These are phyloP conservation scores for Erodium texanum DNA, from an alignment of 441 rosid genomes.

Conservation along the genomic window DNA sequence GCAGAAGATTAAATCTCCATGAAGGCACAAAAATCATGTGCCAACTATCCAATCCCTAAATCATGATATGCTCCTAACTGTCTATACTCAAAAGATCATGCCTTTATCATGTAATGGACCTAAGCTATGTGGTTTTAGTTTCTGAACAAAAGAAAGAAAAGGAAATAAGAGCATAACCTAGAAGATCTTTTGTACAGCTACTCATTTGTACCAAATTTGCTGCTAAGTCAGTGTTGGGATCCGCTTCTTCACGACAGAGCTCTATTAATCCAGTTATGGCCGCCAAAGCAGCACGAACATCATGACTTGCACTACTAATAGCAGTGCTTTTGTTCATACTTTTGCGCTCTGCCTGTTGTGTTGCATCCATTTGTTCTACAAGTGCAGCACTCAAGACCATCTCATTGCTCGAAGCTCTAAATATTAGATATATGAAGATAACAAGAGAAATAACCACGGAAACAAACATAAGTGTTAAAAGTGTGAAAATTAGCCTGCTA, in stretches of 20 bases:
- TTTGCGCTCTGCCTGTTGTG: conserved; percentile 55
- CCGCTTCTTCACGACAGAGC: conserved; percentile 24
- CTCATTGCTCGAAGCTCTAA: conserved; percentile 34
- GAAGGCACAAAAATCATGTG: not conserved
- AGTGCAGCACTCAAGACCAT: conserved; percentile 37
- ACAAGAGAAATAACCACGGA: conserved; percentile 17
- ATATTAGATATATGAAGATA: conserved; percentile 24
- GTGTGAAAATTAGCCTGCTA: conserved; percentile 17
- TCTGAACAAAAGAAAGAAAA: too few species aligned
- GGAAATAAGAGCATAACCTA: conserved; percentile 25
- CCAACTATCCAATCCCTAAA: too few species aligned
- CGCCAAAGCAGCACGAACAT: conserved; percentile 33
- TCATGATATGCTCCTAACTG: too few species aligned
- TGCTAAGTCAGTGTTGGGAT: conserved; percentile 26
- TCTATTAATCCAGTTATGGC: conserved; percentile 32
- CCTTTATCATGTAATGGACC: too few species aligned
- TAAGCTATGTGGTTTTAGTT: too few species aligned
- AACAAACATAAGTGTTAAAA: conserved; percentile 20
- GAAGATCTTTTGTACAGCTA: conserved; percentile 31
- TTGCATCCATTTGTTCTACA: conserved; percentile 47
- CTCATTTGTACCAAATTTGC: conserved; percentile 31
- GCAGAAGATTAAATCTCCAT: not conserved
- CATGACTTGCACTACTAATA: conserved; percentile 41
- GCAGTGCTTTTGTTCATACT: conserved; percentile 52
- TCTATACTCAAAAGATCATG: too few species aligned